Base-by-base conservation (phyloP, 306 rosid species). In the Begonia peltatifolia region DNA sequence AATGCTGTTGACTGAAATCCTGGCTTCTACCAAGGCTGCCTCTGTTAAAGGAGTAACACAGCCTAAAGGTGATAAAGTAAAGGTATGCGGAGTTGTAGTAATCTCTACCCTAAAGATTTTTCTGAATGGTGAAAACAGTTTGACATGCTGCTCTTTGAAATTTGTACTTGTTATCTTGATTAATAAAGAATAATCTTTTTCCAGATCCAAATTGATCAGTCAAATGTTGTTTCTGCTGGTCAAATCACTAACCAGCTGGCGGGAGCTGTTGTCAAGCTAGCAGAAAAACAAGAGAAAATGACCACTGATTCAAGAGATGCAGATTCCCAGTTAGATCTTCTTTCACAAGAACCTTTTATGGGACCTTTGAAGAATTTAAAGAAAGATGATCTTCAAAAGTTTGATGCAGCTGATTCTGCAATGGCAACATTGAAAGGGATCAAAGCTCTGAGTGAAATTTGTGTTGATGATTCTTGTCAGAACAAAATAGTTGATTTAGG, bases 351-450 rank as follows among this genome's bases (percentile, higher is more conserved):
- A 72, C 92, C 94, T 61, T 75, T 90, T 52, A 72, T 67, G 7
- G 87, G 79, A 55, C 81, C 82, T 54, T 74, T 83, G 56, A 90
- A 83, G 70, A 69, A 38, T 56, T 64, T 81, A 18, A 86, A 76
- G 68, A 78, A 76, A 66, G 94, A 83, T 64, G 76, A 51, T 51
- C 46, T 74, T 41, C 77, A 74, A 44, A 90, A 90, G 68, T 65
- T 85, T 46, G 94, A 77, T 69, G 95, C 87, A 35, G 94, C 97
- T 18, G 97, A 90, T 70, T 85, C 94, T 72, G 97, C 97, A 17
- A 54, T 66, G 67, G 97, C 94, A 61, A 83, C 94, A 54, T 62
- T 90, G 63, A 90, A 83, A 77, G 97, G 97, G 67, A 78, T 90
- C 57, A 85, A 90, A 69, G 92, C 87, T 51, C 67, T 85, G 68